Conservation (phyloP, 2,329 filamentous ascomycete genomes). For the Acephala macrosclerotiorum region DNA sequence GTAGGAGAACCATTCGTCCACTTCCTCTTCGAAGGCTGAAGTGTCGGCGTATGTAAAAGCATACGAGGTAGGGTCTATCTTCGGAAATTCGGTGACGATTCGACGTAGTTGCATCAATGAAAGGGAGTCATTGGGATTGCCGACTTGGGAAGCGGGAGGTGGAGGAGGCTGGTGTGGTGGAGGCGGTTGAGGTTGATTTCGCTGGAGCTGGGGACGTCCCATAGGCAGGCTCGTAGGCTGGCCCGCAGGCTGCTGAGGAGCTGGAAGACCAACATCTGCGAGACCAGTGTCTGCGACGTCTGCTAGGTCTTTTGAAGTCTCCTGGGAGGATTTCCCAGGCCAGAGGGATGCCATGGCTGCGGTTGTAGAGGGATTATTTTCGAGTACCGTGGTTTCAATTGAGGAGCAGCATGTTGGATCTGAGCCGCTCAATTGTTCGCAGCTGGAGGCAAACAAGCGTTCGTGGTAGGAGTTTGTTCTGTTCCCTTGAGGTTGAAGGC, state of each 20-base stretch:
- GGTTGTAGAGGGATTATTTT: not conserved
- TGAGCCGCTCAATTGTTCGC: not conserved
- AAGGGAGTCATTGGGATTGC: conserved; percentile 69
- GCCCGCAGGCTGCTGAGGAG: conserved; percentile 25
- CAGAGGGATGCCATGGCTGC: conserved; percentile 41
- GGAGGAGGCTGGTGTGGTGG: conserved; percentile 45
- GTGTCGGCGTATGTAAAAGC: conserved; percentile 84
- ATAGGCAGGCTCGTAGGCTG: conserved; percentile 33
- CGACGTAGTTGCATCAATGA: conserved; percentile 77
- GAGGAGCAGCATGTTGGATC: not conserved
- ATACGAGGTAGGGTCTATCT: conserved; percentile 75
- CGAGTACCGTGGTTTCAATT: not conserved
- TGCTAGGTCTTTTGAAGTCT: conserved; percentile 34
- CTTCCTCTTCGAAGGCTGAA: conserved; percentile 80
- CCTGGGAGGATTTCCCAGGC: conserved; percentile 31
- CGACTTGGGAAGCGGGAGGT: conserved; percentile 40
- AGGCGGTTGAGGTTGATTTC: conserved; percentile 48
- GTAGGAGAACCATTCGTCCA: conserved; percentile 98
- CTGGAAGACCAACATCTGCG: conserved; percentile 44
- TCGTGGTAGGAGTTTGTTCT: not conserved
- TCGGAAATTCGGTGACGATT: conserved; percentile 77
- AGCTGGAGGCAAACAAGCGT: not conserved
- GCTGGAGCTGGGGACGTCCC: conserved; percentile 43
- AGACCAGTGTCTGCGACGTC: conserved; percentile 54
- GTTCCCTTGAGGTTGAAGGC: not conserved